phyloP scores from a whole-genome alignment of 2,329 filamentous ascomycete species.

The Emericellopsis atlantica region DNA sequence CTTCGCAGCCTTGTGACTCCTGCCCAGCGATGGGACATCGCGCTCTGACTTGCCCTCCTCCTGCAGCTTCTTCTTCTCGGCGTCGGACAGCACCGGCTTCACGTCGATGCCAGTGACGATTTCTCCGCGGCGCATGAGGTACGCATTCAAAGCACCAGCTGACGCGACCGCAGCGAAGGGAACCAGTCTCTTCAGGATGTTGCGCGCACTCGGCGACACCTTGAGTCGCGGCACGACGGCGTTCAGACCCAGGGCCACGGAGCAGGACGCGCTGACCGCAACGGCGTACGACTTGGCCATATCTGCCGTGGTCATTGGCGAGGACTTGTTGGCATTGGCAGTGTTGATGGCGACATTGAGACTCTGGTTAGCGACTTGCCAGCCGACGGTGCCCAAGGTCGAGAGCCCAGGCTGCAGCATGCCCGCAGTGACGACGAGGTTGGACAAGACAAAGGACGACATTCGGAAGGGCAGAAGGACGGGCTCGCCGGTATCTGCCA shows the following conservation, averaged over 20 bases:
- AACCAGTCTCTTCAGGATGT: slow-evolving; percentile 74
- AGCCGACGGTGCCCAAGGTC: slow-evolving; percentile 74
- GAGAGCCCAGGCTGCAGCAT: slow-evolving; percentile 88
- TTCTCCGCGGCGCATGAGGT: slow-evolving; percentile 95
- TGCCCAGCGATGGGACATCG: slow-evolving; percentile 63
- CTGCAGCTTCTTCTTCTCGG: slow-evolving; percentile 47
- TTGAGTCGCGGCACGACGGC: slow-evolving; percentile 77
- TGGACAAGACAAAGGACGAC: slow-evolving; percentile 89
- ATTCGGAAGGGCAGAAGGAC: slow-evolving; percentile 95
- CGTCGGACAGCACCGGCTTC: slow-evolving; percentile 65
- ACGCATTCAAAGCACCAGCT: slow-evolving; percentile 86
- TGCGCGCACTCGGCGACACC: slow-evolving; percentile 61
- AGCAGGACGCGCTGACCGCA: slow-evolving; percentile 86
- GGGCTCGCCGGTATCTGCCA: slow-evolving; percentile 77
- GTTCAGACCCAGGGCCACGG: slow-evolving; percentile 86
- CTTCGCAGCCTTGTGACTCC: slow-evolving; percentile 76
- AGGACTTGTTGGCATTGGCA: slow-evolving; percentile 96
- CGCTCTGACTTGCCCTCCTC: slow-evolving; percentile 48
- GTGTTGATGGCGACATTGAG: slow-evolving; percentile 97
- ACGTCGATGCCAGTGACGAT: slow-evolving; percentile 89
- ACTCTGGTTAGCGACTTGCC: slow-evolving; percentile 95
- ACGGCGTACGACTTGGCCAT: slow-evolving; percentile 84
- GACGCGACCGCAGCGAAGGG: slow-evolving; percentile 92
- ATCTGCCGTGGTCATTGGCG: slow-evolving; percentile 67
- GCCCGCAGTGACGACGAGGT: slow-evolving; percentile 85